These are phyloP conservation scores for Gilbertella persicaria DNA, from an alignment of 371 early-diverging fungal species.

Conservation along the genomic window DNA sequence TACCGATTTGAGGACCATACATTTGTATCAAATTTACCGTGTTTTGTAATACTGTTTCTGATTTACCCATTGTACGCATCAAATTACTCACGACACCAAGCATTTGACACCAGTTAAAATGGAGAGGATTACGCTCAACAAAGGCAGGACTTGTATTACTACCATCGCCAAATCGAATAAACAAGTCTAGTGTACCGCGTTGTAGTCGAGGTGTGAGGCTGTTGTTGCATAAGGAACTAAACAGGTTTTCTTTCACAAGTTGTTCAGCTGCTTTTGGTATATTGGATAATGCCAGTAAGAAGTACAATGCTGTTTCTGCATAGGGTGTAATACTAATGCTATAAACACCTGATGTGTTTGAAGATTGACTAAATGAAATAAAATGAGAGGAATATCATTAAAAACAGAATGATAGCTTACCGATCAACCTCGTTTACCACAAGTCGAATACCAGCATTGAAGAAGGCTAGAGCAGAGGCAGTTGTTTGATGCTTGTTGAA, in stretches of 20 bases:
- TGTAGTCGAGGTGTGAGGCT: constrained; percentile 29
- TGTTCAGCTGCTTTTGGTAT: constrained; percentile 32
- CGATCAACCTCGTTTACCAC: constrained; percentile 40
- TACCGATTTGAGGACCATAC: constrained; percentile 43
- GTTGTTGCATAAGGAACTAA: constrained; percentile 37
- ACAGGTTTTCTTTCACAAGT: constrained; percentile 29
- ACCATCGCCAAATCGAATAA: constrained; percentile 35
- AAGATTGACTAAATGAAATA: constrained; percentile 24
- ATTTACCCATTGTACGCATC: constrained; percentile 11
- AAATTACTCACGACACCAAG: constrained; percentile 36
- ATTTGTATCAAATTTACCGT: constrained; percentile 34
- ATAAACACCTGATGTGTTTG: constrained; percentile 11
- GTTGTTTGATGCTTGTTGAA: constrained; percentile 30
- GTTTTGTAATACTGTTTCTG: constrained; percentile 20
- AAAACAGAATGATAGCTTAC: constrained; percentile 12
- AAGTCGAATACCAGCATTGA: constrained; percentile 33
- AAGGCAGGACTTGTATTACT: constrained; percentile 13
- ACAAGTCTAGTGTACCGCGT: constrained; percentile 32
- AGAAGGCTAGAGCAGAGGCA: constrained; percentile 25
- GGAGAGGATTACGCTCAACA: constrained; percentile 40
- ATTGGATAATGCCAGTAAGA: constrained; percentile 36
- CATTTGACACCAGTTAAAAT: constrained; percentile 44
- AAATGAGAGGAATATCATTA: background rate
- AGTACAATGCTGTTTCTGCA: constrained; percentile 40
- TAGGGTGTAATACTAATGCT: constrained; percentile 41